Evolutionary conservation across 768 basidiomycete genomes (phyloP), one percentile per base, ranked within the genome.

Genomic region (Lactarius indigo): DNA sequence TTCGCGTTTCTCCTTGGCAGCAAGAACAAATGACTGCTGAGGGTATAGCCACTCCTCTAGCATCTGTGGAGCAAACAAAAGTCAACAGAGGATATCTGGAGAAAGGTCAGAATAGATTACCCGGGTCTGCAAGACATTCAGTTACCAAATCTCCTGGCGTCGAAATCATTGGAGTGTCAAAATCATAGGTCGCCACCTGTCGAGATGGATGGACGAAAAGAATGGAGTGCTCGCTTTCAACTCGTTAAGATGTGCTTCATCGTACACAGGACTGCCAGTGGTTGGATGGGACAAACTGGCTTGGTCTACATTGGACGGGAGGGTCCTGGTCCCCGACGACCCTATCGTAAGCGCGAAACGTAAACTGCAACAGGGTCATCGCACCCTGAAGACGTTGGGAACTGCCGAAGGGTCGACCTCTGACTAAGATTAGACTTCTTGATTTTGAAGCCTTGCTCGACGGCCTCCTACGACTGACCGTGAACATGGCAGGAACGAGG

Each of bases 371-470:
- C 5, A 15, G 50, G 7, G 28, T 17, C 41, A 50, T 57, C 63
- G 41, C 55, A 74, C 76, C 61, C 61, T 62, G 70, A 54, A 10
- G 70, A 64, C 12, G 84, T 78, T 60, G 86, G 80, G 74, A 83
- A 83, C 57, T 79, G 82, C 17, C 84, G 84, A 50, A 89, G 75
- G 2, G 84, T 73, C 68, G 91, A 73, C 70, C 89, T 90, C 68
- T 80, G 79, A 72, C 91, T 93, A 54, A 94, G 79, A 61, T 75
- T 88, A 2, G 90, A 92, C 77, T 92, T 94, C 75, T 92, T 94
- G 20, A 94, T 79, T 78, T 90, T 82, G 74, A 94, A 93, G 0
- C 82, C 79, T 65, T 91, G 87, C 9, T 81, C 85, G 44, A 82
- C 83, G 13, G 79, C 82, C 71, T 83, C 83, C 87, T 91, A 61